Percentiles rank a stretch among this genome's conserved stretches.
Conservation (phyloP, 331 rosid species). For the Malus hybrid region DNA sequence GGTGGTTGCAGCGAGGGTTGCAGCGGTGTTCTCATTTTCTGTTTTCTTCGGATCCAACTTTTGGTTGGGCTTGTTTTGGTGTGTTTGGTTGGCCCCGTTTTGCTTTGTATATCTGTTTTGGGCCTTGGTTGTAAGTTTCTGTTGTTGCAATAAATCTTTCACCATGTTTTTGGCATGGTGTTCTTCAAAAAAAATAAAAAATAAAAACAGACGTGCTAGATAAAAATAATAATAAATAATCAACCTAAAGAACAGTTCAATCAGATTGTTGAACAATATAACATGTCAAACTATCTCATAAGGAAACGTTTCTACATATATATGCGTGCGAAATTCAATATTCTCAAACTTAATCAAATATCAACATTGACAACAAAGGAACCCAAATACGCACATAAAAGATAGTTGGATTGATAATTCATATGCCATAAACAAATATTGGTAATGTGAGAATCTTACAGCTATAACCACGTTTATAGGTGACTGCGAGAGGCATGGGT, state of each 20-base stretch:
- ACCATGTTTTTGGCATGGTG: no score
- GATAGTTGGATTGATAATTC: background rate
- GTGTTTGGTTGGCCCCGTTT: no score
- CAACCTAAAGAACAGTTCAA: background rate
- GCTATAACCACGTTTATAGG: slow-evolving; percentile 67
- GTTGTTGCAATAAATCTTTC: no score
- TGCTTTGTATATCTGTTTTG: no score
- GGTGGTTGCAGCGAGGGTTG: no score
- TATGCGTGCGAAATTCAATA: background rate
- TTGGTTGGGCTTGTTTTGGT: no score
- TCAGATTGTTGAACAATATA: background rate
- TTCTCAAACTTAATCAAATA: background rate
- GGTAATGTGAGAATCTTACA: slow-evolving; percentile 39
- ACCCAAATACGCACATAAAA: background rate
- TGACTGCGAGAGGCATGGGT: slow-evolving; percentile 75
- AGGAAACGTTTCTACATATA: background rate
- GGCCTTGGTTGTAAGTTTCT: no score
- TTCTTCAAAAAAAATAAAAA: no score
- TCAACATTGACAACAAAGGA: background rate
- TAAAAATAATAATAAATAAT: background rate
- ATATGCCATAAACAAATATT: background rate
- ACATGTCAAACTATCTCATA: background rate
- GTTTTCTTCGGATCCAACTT: no score
- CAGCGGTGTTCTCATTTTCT: no score
- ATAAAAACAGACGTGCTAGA: no score